phyloP scores from a whole-genome alignment of 129 eudicot species.

The Tagetes patula region DNA sequence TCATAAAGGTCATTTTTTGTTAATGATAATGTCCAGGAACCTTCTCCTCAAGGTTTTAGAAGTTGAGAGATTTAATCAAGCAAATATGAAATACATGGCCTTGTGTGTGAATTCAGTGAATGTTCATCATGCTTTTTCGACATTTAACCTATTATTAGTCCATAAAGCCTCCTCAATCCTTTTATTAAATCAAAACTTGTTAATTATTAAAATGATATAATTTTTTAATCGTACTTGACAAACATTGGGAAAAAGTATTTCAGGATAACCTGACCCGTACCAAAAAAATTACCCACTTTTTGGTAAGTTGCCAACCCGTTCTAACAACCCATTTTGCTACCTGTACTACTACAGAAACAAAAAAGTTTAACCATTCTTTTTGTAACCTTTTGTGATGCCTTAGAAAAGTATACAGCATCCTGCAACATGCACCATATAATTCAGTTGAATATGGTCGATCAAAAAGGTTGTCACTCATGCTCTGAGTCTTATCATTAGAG shows the following conservation, averaged over 20 bases:
- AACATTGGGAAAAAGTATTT: background rate
- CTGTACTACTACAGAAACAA: background rate
- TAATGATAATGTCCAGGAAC: background rate
- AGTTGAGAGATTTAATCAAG: background rate
- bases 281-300: background rate
- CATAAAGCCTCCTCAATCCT: background rate
- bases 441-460: conserved; percentile 55
- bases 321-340: background rate
- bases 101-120: background rate
- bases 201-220: background rate
- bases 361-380: background rate
- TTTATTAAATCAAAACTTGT: background rate
- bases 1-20: background rate
- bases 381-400: conserved; percentile 74
- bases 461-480: conserved; percentile 27
- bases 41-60: background rate
- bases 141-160: background rate
- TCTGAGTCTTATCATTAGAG: conserved; percentile 24
- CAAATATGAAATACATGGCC: background rate
- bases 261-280: background rate
- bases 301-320: background rate
- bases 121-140: background rate
- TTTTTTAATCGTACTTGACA: background rate
- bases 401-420: conserved; percentile 65
- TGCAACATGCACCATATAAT: conserved; percentile 80